phyloP scores from a whole-genome alignment of 495 filamentous ascomycete genomes.

The Penicillium canescens region DNA sequence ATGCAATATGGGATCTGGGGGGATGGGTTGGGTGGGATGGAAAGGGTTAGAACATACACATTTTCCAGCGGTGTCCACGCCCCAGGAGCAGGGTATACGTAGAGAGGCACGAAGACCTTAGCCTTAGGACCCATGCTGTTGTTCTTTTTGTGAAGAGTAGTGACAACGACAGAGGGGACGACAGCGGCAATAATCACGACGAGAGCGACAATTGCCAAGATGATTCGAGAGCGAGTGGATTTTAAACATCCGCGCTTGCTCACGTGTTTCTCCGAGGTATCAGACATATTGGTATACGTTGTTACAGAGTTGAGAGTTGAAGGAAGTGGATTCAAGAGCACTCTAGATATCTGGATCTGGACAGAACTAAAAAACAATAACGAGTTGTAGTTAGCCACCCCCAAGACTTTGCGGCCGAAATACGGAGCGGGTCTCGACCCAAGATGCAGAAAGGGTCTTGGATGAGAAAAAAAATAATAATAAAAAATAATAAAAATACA shows the following conservation, averaged over 20 bases:
- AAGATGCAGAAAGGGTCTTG: slow-evolving; percentile 19
- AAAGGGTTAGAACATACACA: slow-evolving; percentile 38
- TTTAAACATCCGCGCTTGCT: slow-evolving; percentile 33
- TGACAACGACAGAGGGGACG: slow-evolving; percentile 37
- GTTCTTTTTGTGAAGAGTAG: slow-evolving; percentile 31
- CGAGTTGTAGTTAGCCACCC: background rate
- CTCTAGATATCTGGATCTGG: slow-evolving; percentile 4
- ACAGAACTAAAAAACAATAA: slow-evolving; percentile 4
- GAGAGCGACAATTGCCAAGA: slow-evolving; percentile 25
- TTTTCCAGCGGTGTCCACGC: slow-evolving; percentile 52
- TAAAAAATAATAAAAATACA: slow-evolving; percentile 6
- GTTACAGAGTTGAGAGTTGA: slow-evolving; percentile 9
- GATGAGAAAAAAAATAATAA: slow-evolving; percentile 11
- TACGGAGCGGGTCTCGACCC: slow-evolving; percentile 18
- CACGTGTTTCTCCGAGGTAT: slow-evolving; percentile 38
- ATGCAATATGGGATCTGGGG: slow-evolving; percentile 11
- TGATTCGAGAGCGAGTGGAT: slow-evolving; percentile 30
- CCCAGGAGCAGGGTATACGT: slow-evolving; percentile 52
- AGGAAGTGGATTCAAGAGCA: slow-evolving; percentile 22
- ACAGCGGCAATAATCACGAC: slow-evolving; percentile 36
- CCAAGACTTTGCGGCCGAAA: slow-evolving; percentile 12
- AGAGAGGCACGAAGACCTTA: slow-evolving; percentile 53
- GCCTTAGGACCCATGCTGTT: slow-evolving; percentile 45
- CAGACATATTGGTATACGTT: slow-evolving; percentile 19
- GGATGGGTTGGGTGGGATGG: slow-evolving; percentile 13